Base-by-base conservation (phyloP, 345 rosid species). In the Boechera stricta region DNA sequence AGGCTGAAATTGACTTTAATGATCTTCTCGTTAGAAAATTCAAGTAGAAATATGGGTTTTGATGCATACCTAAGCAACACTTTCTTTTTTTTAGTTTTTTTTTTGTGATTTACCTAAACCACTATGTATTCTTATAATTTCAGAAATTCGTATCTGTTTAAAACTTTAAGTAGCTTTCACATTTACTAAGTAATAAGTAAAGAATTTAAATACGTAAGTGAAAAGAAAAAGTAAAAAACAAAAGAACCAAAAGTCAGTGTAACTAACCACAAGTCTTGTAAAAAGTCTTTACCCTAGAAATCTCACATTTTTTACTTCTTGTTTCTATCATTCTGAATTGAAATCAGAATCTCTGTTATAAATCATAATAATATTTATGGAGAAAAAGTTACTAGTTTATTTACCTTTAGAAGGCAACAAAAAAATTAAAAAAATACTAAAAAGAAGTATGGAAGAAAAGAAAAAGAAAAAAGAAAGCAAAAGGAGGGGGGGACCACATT, bases 401-500 rank as follows among this genome's bases (percentile, higher is more conserved):
- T 74, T 65, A 33, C 31, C 58, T 74, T 55, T 44, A 6, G 16
- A 74, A 42, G 10, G 12, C 24, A 21, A 62, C 28, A 28, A 3
- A 70, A 69, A 7, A 12, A 42, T 55, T 2, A 58, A 18, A 45
- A 44, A 32, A 58, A 28, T 41, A 39, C 2, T 16, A 44, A 53
- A 71, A 55, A 63, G 26, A 53, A 66, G 24, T 57, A 57, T 57
- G 54, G 24, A 66, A 56, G 49, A 15, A 58, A 39, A 73, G 64
- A n/a, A 10, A 57, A 56, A 35, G 18, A 13, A 39, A 68, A 39
- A 39, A 49, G 41, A 49, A 48, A 72, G 4, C 0, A 35, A 53
- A 64, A 66, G 49, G 24, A 66, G 55, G n/a, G 45, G 9, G n/a
- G 66, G 78, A 74, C 78, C 78, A 74, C 66, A 66, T 15, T 74